These are phyloP conservation scores for Xerocomellus chrysenteron DNA, from an alignment of 768 basidiomycete species.

Conservation along the genomic window DNA sequence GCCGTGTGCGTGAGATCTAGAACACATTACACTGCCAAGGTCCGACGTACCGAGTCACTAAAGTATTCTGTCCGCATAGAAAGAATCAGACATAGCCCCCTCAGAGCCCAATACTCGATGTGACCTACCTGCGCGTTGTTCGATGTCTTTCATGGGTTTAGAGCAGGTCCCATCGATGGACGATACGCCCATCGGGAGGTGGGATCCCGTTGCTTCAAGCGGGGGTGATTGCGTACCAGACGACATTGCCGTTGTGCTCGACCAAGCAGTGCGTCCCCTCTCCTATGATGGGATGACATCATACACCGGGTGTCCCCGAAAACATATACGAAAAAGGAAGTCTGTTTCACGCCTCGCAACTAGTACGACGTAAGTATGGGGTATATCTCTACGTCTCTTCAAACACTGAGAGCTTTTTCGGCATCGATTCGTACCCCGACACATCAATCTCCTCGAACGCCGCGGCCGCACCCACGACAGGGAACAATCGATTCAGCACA, in stretches of 20 bases:
- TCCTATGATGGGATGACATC: conserved; percentile 25
- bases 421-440: conserved; percentile 27
- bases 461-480: conserved; percentile 48
- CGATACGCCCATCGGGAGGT: conserved; percentile 48
- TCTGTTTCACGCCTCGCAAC: neutral
- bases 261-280: neutral
- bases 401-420: neutral
- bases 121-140: conserved; percentile 46
- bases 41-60: conserved; percentile 25
- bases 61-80: conserved; percentile 26
- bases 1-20: neutral
- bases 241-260: conserved; percentile 10
- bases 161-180: conserved; percentile 40
- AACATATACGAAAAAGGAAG: conserved; percentile 16
- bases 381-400: neutral
- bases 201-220: conserved; percentile 47
- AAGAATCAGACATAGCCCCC: neutral
- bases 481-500: conserved; percentile 56
- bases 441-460: conserved; percentile 60
- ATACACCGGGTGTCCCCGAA: conserved; percentile 23
- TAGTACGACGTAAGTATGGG: neutral
- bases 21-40: neutral
- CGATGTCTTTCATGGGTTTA: conserved; percentile 38
- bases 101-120: neutral
- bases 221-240: conserved; percentile 57